phyloP scores from a whole-genome alignment of 169 alveolate genomes.

The Eimeria necatrix region DNA sequence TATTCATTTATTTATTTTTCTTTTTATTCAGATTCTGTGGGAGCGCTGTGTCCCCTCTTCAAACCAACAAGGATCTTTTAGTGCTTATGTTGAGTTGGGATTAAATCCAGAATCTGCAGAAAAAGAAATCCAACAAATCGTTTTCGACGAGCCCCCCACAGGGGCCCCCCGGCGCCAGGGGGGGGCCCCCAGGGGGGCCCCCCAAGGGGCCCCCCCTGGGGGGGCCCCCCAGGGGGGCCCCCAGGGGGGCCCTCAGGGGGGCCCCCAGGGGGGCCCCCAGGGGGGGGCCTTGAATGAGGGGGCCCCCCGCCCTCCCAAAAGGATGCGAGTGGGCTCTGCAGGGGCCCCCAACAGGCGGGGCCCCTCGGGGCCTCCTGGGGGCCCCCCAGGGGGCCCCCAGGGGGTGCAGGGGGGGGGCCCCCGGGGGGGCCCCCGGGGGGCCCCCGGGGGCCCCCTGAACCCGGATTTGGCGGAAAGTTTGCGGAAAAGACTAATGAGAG shows the following conservation, averaged over 20 bases:
- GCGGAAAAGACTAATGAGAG: background rate
- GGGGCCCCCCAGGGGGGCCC: too few relatives aligned
- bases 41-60: constrained; percentile 68
- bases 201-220: too few relatives aligned
- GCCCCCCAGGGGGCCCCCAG: too few relatives aligned
- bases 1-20: background rate
- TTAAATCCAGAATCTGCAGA: background rate
- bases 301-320: too few relatives aligned
- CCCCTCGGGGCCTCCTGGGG: background rate
- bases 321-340: too few relatives aligned
- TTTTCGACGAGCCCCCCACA: background rate
- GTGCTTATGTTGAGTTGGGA: constrained; percentile 61
- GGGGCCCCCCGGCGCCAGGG: too few relatives aligned
- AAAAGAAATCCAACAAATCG: background rate
- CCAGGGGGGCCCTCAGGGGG: too few relatives aligned
- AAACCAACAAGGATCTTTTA: constrained; percentile 13
- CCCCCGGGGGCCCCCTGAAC: background rate
- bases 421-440: constrained; percentile 6
- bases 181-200: too few relatives aligned
- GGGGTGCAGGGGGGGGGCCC: constrained; percentile 35
- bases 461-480: background rate
- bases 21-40: constrained; percentile 15
- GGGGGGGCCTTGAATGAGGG: too few relatives aligned
- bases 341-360: too few relatives aligned
- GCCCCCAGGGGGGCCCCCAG: too few relatives aligned